phyloP scores from a whole-genome alignment of 768 basidiomycete species.

The Gelatoporia subvermispora region DNA sequence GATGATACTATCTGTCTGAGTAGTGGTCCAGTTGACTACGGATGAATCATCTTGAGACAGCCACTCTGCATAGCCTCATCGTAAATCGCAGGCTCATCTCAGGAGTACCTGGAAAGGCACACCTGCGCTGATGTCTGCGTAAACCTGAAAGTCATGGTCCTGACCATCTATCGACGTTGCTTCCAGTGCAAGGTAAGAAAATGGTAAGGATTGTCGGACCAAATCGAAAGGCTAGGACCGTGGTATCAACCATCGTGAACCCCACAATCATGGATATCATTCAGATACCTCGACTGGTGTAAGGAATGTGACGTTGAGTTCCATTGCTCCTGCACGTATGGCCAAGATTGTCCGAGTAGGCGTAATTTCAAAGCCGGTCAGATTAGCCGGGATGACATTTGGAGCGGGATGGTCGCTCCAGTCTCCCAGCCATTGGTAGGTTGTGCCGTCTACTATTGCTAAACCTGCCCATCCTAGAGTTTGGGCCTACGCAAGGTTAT shows the following conservation, averaged over 20 bases:
- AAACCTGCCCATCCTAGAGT: conserved; percentile 16
- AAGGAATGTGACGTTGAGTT: conserved; percentile 33
- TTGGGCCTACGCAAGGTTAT: background rate
- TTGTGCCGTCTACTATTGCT: conserved; percentile 12
- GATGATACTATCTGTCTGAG: conserved; percentile 2
- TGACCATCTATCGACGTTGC: conserved; percentile 27
- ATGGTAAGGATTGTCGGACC: conserved; percentile 35
- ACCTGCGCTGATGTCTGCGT: conserved; percentile 37
- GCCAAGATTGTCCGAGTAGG: conserved; percentile 31
- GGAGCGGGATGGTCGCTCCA: background rate
- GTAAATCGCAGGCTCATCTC: background rate
- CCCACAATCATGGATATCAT: background rate
- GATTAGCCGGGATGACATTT: conserved; percentile 8
- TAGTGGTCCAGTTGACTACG: conserved; percentile 6
- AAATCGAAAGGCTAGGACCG: conserved; percentile 28
- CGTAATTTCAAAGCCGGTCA: conserved; percentile 25
- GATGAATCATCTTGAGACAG: conserved; percentile 4
- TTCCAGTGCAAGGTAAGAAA: conserved; percentile 32
- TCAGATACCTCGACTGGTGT: conserved; percentile 35
- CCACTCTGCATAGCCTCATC: conserved; percentile 8
- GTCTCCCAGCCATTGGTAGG: conserved; percentile 15
- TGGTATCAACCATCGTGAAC: background rate
- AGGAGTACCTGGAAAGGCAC: background rate
- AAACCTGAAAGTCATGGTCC: conserved; percentile 31
- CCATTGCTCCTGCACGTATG: conserved; percentile 30